These are phyloP conservation scores for Gonium pectorale DNA, from an alignment of 139 green algal genomes.

Conservation along the genomic window DNA sequence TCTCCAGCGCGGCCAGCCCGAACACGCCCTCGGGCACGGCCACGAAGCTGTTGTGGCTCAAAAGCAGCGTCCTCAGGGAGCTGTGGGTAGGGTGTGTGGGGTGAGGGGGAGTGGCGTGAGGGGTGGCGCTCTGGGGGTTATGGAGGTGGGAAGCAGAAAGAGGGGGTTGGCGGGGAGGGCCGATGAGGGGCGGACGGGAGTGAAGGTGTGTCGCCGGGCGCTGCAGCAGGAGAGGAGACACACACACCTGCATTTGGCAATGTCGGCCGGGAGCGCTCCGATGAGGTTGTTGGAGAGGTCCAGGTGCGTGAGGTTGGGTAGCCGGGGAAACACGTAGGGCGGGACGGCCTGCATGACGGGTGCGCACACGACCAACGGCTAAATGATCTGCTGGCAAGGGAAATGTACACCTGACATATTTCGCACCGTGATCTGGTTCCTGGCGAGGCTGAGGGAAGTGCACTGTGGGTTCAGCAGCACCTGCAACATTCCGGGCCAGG, in stretches of 20 bases:
- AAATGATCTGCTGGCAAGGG: too few relatives aligned
- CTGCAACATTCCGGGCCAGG: background rate
- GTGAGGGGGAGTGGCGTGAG: background rate
- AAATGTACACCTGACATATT: background rate
- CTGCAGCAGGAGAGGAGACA: too few relatives aligned
- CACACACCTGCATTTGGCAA: conserved; percentile 20
- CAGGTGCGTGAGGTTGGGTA: conserved; percentile 2
- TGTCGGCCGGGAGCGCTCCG: background rate
- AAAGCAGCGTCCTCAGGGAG: background rate
- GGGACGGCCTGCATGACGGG: conserved; percentile 19
- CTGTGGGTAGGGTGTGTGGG: background rate
- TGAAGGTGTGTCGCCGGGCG: too few relatives aligned
- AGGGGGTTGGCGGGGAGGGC: background rate
- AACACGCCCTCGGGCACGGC: conserved; percentile 2
- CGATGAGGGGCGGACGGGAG: background rate
- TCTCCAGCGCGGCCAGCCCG: background rate
- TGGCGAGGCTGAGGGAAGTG: too few relatives aligned
- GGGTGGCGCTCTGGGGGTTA: background rate
- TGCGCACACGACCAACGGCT: too few relatives aligned
- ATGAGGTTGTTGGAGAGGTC: conserved; percentile 27
- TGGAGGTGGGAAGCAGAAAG: background rate
- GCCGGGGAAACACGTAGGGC: conserved; percentile 5
- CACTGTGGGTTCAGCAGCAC: too few relatives aligned
- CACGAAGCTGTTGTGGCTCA: conserved; percentile 11
- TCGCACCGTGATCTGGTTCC: background rate